phyloP scores from a whole-genome alignment of 441 rosid species.

The Viola pubescens region DNA sequence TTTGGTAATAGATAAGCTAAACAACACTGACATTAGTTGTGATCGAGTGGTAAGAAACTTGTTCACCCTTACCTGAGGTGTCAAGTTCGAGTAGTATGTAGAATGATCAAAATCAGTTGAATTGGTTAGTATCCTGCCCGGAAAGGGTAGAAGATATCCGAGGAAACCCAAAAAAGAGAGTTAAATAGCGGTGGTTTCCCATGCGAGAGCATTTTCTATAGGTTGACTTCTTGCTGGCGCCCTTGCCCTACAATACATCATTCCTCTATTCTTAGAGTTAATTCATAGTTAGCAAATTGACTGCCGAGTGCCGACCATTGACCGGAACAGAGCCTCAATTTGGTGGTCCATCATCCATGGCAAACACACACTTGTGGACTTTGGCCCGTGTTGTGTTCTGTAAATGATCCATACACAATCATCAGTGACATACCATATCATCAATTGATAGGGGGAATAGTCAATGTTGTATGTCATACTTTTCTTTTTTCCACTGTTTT shows the following conservation, averaged over 20 bases:
- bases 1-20: no score
- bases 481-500: no score
- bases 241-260: background rate
- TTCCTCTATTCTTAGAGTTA: constrained; percentile 1
- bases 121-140: no score
- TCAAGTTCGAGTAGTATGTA: no score
- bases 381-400: constrained; percentile 15
- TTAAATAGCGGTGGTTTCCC: no score
- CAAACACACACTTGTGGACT: background rate
- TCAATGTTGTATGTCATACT: background rate
- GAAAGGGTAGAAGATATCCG: no score
- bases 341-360: constrained; percentile 17
- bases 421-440: constrained; percentile 13
- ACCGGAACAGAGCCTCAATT: constrained; percentile 15
- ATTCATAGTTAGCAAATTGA: constrained; percentile 19
- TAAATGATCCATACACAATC: constrained; percentile 11
- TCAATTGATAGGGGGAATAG: constrained; percentile 11
- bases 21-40: no score
- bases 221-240: background rate
- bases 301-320: constrained; percentile 21
- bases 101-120: no score
- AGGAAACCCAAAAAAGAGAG: no score
- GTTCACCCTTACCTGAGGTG: no score
- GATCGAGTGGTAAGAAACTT: no score
- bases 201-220: background rate